Evolutionary conservation across 768 basidiomycete genomes (phyloP).

Genomic region (Crepidotus variabilis): DNA sequence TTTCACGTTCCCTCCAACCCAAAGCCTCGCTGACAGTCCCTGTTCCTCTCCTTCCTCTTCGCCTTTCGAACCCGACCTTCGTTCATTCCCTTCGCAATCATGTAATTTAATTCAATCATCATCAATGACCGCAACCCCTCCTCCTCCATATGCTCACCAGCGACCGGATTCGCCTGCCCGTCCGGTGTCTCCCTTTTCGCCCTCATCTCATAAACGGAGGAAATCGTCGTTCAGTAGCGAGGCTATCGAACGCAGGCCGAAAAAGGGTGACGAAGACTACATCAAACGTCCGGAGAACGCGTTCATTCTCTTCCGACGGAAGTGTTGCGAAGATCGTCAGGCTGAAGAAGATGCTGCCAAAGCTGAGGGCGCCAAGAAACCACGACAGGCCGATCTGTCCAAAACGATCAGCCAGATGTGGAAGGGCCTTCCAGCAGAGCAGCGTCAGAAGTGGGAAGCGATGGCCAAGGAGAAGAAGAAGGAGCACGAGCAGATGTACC

Average conservation of each 20-base stretch:
- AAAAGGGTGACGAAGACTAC: conserved; percentile 78
- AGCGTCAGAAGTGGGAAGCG: conserved; percentile 71
- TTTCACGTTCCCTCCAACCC: conserved; percentile 60
- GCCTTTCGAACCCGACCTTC: conserved; percentile 72
- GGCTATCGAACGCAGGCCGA: conserved; percentile 51
- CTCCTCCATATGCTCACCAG: conserved; percentile 30
- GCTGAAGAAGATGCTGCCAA: conserved; percentile 40
- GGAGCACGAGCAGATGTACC: conserved; percentile 73
- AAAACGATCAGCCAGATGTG: conserved; percentile 82
- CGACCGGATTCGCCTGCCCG: conserved; percentile 41
- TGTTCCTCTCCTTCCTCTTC: conserved; percentile 65
- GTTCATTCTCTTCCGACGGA: conserved; percentile 80
- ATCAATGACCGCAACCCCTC: conserved; percentile 31
- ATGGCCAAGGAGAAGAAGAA: conserved; percentile 76
- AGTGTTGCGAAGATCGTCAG: conserved; percentile 73
- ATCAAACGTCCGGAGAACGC: conserved; percentile 84
- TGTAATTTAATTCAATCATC: conserved; percentile 36
- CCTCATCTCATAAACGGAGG: conserved; percentile 36
- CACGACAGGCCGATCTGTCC: conserved; percentile 68
- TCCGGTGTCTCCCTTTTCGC: conserved; percentile 27
- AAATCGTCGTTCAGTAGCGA: conserved; percentile 46
- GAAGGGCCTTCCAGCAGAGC: conserved; percentile 63
- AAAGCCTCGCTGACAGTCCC: conserved; percentile 65
- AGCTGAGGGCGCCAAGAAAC: conserved; percentile 53
- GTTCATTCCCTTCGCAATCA: conserved; percentile 38